phyloP scores from a whole-genome alignment of 257 asterid genomes.

The Datura wrightii region DNA sequence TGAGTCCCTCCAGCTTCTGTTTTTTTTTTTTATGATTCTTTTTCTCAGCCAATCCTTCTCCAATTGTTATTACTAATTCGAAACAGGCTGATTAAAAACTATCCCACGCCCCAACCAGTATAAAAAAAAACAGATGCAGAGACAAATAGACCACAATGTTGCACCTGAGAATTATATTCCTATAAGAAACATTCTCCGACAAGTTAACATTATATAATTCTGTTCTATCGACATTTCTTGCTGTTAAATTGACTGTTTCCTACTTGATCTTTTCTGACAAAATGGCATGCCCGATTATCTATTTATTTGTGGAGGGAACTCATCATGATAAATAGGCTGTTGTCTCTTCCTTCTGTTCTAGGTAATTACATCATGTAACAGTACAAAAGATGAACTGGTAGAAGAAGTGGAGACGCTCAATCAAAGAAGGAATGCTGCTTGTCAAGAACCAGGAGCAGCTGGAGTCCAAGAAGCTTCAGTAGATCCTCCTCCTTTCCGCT shows the following conservation, averaged over 20 bases:
- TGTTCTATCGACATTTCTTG: not conserved
- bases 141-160: not conserved
- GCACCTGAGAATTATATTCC: not conserved
- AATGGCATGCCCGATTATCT: not conserved
- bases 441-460: conserved; percentile 50
- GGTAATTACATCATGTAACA: conserved; percentile 95
- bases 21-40: not conserved
- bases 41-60: not conserved
- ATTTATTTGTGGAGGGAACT: not conserved
- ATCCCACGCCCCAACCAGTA: not conserved
- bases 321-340: not conserved
- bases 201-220: not conserved
- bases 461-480: conserved; percentile 49
- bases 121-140: not conserved
- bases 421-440: conserved; percentile 59
- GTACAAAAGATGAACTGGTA: conserved; percentile 86
- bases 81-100: not conserved
- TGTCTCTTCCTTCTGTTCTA: conserved; percentile 33
- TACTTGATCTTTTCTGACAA: not conserved
- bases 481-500: conserved; percentile 59
- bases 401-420: conserved; percentile 86
- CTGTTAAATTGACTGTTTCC: not conserved
- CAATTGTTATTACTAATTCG: not conserved
- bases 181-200: not conserved
- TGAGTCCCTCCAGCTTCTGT: conserved; percentile 48